phyloP scores from a whole-genome alignment of 2,329 filamentous ascomycete species.

The Xenoacremonium recifei region DNA sequence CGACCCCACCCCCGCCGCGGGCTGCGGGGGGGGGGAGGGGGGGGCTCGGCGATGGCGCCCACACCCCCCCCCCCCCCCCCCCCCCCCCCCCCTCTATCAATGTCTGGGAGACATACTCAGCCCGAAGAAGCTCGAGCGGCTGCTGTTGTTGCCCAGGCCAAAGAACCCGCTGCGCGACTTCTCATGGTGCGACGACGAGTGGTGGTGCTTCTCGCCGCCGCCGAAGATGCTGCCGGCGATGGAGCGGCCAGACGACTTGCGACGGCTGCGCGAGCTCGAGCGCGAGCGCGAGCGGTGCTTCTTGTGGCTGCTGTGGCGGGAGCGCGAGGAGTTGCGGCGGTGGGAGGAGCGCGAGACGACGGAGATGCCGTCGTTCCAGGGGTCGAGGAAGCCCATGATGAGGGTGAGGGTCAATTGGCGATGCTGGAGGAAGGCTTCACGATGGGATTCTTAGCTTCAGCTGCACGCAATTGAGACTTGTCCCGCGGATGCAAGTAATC shows the following conservation, averaged over 20 bases:
- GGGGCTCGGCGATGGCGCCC: too few species aligned
- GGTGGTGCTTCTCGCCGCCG: slow-evolving; percentile 36
- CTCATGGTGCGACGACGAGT: slow-evolving; percentile 23
- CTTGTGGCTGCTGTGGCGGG: slow-evolving; percentile 27
- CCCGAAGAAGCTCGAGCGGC: slow-evolving; percentile 47
- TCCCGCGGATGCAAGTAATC: not conserved
- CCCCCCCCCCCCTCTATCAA: too few species aligned
- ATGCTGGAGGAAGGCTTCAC: not conserved
- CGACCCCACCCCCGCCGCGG: too few species aligned
- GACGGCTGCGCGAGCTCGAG: slow-evolving; percentile 32
- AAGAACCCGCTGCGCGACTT: slow-evolving; percentile 42
- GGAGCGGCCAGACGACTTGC: slow-evolving; percentile 27
- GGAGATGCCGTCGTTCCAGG: slow-evolving; percentile 30
- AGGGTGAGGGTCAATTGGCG: not conserved
- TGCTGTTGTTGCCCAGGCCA: slow-evolving; percentile 42
- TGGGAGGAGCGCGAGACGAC: slow-evolving; percentile 23
- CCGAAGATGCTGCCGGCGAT: slow-evolving; percentile 22
- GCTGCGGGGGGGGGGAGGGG: too few species aligned
- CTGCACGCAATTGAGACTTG: not conserved
- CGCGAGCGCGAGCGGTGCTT: slow-evolving; percentile 39
- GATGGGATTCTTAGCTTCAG: not conserved
- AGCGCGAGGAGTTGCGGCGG: slow-evolving; percentile 27
- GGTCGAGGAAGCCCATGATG: slow-evolving; percentile 34
- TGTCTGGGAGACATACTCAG: slow-evolving; percentile 31
- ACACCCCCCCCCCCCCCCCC: too few species aligned